Evolutionary conservation across 2,329 filamentous ascomycete genomes (phyloP).

Genomic region (Alternaria novae-zelandiae): DNA sequence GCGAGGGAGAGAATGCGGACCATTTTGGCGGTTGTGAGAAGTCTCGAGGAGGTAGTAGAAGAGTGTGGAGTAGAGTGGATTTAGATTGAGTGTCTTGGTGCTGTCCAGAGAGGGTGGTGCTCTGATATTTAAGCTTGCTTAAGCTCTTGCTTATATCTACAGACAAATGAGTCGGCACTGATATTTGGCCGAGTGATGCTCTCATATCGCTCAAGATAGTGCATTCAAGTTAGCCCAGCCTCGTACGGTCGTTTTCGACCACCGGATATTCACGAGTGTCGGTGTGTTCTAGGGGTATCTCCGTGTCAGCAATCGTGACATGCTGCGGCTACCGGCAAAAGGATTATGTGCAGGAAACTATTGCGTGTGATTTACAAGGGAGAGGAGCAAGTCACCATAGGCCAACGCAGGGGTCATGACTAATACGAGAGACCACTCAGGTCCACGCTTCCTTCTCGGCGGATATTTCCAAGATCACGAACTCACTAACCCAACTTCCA

Average conservation of each 20-base stretch:
- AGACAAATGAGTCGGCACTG: not conserved
- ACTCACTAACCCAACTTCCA: not conserved
- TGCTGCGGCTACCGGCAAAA: not conserved
- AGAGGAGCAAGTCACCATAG: not conserved
- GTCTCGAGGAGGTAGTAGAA: not conserved
- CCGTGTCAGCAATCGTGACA: not conserved
- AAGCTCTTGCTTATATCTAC: not conserved
- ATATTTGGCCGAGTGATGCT: not conserved
- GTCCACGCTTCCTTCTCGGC: not conserved
- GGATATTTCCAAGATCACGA: not conserved
- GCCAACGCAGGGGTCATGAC: not conserved
- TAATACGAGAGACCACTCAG: not conserved
- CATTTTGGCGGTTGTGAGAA: slow-evolving; percentile 1
- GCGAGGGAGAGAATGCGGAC: slow-evolving; percentile 4
- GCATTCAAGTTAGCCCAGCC: not conserved
- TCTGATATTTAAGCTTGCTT: slow-evolving; percentile 1
- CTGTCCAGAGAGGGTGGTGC: not conserved
- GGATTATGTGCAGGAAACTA: not conserved
- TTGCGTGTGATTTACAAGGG: not conserved
- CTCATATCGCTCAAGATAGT: not conserved
- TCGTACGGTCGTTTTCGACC: not conserved
- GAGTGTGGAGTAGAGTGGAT: not conserved
- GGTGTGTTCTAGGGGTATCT: not conserved
- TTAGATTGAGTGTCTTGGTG: not conserved
- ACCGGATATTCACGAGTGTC: not conserved